Base-by-base conservation (phyloP, 257 asterid species). In the Leptodermis oblonga region DNA sequence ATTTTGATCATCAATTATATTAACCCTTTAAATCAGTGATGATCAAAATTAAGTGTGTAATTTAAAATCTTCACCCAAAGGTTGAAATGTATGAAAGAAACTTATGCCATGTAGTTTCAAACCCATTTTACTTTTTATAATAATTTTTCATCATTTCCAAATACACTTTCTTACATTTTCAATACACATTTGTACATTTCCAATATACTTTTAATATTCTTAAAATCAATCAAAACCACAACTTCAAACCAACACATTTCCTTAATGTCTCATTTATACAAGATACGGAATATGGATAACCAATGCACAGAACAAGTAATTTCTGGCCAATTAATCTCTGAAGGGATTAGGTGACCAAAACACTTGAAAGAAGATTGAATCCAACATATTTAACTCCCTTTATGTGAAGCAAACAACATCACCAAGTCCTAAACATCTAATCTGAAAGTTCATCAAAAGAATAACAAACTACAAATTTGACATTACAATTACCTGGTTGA, bases 401-500 rank as follows among this genome's bases (percentile, higher is more conserved):
- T 17, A n/a, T 10, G 15, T 9, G 31, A 53, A 53, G 8, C 33
- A 30, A 59, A 26, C 23, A 23, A 28, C 39, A 59, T 59, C 37
- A 59, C 1, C 25, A 59, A 33, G 43, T 15, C 65, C 65, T 31
- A 15, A 14, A 14, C 9, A 7, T 15, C 23, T 45, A 28, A 45
- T 42, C 25, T 20, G 8, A 23, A 34, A n/a, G 31, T 51, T 25
- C 42, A 42, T 49, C 46, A 61, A 60, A 10, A 17, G 8, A 12
- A 11, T n/a, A 15, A 25, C 33, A 23, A 25, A 49, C 37, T 41
- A 34, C 56, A 30, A 23, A 23, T 30, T 59, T 59, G 65, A 33
- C 42, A 59, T 59, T 59, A 5, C 60, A 59, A 5, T 23, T 52
- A 89, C 96, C 89, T 94, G 99, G 85, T 94, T 85, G 70, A 94